A percentile compares a stretch with the other conserved stretches of the same genome.
Evolutionary conservation across 495 filamentous ascomycete species (phyloP).

Genomic region (Pyrenula aspistea): DNA sequence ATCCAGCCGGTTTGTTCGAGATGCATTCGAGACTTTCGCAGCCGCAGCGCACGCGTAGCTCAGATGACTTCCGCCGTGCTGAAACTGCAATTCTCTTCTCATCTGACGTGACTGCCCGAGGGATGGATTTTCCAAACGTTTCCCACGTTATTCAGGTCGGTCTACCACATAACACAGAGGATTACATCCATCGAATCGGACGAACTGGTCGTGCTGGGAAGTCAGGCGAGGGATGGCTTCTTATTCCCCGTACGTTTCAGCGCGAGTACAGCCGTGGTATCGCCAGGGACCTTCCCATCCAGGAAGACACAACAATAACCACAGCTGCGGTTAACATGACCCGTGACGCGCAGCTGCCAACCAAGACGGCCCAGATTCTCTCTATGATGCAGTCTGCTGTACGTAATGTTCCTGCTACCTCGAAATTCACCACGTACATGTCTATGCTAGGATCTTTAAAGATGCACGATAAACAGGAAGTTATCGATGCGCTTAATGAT

Average conservation of each 20-base stretch:
- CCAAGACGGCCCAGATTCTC: conserved; percentile 19
- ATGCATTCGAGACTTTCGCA: conserved; percentile 81
- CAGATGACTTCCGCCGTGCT: conserved; percentile 56
- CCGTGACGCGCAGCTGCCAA: conserved; percentile 13
- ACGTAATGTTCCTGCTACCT: conserved; percentile 15
- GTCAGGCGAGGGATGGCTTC: conserved; percentile 66
- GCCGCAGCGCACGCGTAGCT: conserved; percentile 45
- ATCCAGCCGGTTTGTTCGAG: conserved; percentile 38
- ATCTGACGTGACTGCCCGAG: conserved; percentile 87
- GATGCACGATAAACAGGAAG: conserved; percentile 12
- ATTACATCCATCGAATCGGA: conserved; percentile 65
- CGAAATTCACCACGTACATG: conserved; percentile 41
- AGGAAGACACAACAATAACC: conserved; percentile 40
- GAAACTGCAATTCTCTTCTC: conserved; percentile 68
- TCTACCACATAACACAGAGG: conserved; percentile 44
- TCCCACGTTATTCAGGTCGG: conserved; percentile 63
- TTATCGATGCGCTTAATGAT: conserved; percentile 49
- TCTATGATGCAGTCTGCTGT: conserved; percentile 23
- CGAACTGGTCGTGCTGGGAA: conserved; percentile 66
- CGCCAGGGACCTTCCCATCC: conserved; percentile 45
- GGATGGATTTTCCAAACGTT: conserved; percentile 70
- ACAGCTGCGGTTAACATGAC: conserved; percentile 43
- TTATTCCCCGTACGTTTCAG: conserved; percentile 45
- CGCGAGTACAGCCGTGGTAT: conserved; percentile 30
- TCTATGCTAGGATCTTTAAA: conserved; percentile 29